These are phyloP conservation scores for Leavenworthia alabamica DNA, from an alignment of 345 rosid species.

Conservation along the genomic window DNA sequence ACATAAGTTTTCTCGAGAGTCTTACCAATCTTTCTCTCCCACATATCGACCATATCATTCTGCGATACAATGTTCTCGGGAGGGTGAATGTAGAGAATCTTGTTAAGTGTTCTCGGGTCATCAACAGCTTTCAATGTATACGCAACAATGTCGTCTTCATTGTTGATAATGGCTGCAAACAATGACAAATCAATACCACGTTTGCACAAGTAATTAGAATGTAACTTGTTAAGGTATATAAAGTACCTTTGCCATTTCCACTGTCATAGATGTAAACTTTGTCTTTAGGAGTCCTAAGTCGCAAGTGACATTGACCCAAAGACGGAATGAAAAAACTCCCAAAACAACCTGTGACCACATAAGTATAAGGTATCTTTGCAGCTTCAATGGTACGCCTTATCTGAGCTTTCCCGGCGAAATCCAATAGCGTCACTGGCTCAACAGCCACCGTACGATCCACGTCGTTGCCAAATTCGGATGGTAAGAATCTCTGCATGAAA, in stretches of 20 bases:
- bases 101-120: constrained; percentile 58
- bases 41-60: constrained; percentile 54
- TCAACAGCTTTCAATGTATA: constrained; percentile 55
- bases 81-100: constrained; percentile 59
- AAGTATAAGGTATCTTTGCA: constrained; percentile 50
- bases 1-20: constrained; percentile 48
- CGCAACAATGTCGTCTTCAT: constrained; percentile 59
- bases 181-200: background rate
- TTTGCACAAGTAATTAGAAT: background rate
- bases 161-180: constrained; percentile 53
- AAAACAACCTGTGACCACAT: constrained; percentile 48
- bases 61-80: constrained; percentile 57
- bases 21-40: constrained; percentile 67
- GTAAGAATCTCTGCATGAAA: constrained; percentile 47
- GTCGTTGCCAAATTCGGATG: constrained; percentile 65
- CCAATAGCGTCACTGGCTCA: constrained; percentile 38
- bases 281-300: constrained; percentile 43
- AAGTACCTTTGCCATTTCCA: constrained; percentile 50
- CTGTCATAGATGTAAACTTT: constrained; percentile 41
- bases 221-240: background rate
- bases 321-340: constrained; percentile 38
- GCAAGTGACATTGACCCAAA: constrained; percentile 38
- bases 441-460: constrained; percentile 48
- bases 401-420: constrained; percentile 40
- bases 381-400: constrained; percentile 55